These are phyloP conservation scores for Aspergillus homomorphus DNA, from an alignment of 495 filamentous ascomycete genomes.

Conservation along the genomic window DNA sequence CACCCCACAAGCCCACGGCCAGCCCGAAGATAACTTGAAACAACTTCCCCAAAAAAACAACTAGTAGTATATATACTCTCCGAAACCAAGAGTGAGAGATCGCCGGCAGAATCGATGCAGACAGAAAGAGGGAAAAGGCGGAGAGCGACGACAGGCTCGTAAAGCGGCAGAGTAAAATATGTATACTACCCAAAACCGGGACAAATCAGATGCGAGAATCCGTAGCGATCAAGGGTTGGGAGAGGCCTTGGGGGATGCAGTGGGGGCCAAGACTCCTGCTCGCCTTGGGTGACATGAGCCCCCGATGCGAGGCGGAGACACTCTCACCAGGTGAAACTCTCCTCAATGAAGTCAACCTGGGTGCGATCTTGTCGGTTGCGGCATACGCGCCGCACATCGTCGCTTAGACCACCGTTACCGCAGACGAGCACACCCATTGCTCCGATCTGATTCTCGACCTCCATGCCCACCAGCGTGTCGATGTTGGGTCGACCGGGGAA, in stretches of 20 bases:
- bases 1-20: neutral
- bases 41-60: too few species aligned
- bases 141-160: neutral
- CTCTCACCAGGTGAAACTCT: constrained; percentile 81
- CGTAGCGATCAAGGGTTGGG: neutral
- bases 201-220: neutral
- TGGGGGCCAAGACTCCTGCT: neutral
- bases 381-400: constrained; percentile 76
- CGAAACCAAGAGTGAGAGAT: neutral
- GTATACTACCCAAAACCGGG: neutral
- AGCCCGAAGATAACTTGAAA: neutral
- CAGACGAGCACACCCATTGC: constrained; percentile 91
- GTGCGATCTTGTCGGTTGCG: constrained; percentile 59
- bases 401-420: constrained; percentile 76
- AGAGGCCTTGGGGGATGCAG: too few species aligned
- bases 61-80: neutral
- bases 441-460: constrained; percentile 72
- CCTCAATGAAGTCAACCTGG: constrained; percentile 80
- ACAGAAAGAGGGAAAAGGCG: neutral
- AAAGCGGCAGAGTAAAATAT: neutral
- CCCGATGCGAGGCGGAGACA: too few species aligned
- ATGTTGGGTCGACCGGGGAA: constrained; percentile 80
- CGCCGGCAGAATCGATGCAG: neutral
- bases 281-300: too few species aligned
- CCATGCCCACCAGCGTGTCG: constrained; percentile 68